These are phyloP conservation scores for Aegilops speltoides DNA, from an alignment of 176 grass and related monocot genomes.

Conservation along the genomic window DNA sequence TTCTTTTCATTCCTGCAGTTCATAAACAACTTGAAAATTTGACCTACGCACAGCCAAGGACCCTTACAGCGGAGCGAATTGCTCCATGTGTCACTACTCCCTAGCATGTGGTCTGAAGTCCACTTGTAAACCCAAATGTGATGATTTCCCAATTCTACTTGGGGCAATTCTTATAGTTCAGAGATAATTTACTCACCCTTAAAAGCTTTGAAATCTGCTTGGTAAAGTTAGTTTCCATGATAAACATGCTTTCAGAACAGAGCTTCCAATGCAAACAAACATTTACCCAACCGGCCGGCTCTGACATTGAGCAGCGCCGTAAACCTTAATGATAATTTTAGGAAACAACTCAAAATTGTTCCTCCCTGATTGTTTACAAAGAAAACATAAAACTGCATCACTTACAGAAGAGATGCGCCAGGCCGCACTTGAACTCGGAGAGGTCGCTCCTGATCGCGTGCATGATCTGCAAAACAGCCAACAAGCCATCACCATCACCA, in stretches of 20 bases:
- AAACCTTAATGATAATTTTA: neutral
- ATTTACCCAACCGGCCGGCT: neutral
- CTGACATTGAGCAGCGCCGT: neutral
- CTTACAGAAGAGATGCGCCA: slow-evolving; percentile 94
- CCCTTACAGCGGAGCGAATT: neutral
- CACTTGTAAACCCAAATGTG: neutral
- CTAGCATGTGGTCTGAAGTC: neutral
- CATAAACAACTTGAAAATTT: neutral
- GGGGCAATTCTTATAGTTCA: neutral
- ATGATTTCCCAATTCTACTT: neutral
- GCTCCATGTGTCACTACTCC: neutral
- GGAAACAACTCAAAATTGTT: neutral
- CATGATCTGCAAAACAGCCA: slow-evolving; percentile 51
- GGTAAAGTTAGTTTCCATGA: neutral
- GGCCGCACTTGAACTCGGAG: slow-evolving; percentile 75
- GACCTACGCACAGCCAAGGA: neutral
- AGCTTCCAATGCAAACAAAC: neutral
- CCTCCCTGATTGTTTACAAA: neutral
- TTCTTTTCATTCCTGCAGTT: neutral
- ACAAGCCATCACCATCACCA: neutral
- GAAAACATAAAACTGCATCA: neutral
- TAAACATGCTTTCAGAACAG: neutral
- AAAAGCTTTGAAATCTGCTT: neutral
- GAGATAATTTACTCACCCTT: neutral
- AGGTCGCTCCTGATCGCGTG: slow-evolving; percentile 75